Conservation (phyloP, 164 flowering plant genomes). For the Macadamia integrifolia region DNA sequence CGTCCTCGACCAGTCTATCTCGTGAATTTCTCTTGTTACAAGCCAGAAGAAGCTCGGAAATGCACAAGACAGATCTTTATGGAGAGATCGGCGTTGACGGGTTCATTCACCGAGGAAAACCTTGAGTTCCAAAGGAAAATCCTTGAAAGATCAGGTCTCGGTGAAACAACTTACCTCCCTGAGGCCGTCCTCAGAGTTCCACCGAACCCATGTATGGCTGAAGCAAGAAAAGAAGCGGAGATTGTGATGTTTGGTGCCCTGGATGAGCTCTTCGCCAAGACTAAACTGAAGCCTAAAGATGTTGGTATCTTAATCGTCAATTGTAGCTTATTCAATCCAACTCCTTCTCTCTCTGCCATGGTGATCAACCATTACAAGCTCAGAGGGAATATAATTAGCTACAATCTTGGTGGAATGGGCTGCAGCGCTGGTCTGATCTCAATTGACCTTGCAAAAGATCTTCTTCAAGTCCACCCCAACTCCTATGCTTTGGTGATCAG, state of each 20-base stretch:
- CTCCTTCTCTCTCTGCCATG: conserved; percentile 83
- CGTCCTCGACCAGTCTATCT: conserved; percentile 80
- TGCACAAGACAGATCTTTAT: conserved; percentile 64
- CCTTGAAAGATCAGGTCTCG: conserved; percentile 73
- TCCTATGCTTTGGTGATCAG: conserved; percentile 70
- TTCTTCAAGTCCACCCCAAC: conserved; percentile 74
- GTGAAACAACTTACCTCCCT: conserved; percentile 68
- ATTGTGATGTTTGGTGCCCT: conserved; percentile 75
- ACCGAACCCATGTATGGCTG: conserved; percentile 74
- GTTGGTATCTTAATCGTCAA: conserved; percentile 66
- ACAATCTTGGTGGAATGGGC: conserved; percentile 79
- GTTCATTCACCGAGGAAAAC: conserved; percentile 42
- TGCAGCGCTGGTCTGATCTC: conserved; percentile 83
- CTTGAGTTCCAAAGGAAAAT: conserved; percentile 68
- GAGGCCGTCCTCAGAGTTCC: conserved; percentile 68
- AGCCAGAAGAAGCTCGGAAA: conserved; percentile 64
- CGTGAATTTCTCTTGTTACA: conserved; percentile 68
- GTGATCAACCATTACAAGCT: conserved; percentile 77
- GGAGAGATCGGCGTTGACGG: conserved; percentile 47
- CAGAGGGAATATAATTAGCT: conserved; percentile 62
- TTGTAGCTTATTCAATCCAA: conserved; percentile 81
- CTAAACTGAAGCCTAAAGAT: conserved; percentile 56
- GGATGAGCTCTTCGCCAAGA: conserved; percentile 60
- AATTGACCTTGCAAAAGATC: conserved; percentile 71
- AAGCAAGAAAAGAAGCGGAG: conserved; percentile 76